Conservation (phyloP, 2,329 filamentous ascomycete species). For the Calonectria pseudoreteaudii region DNA sequence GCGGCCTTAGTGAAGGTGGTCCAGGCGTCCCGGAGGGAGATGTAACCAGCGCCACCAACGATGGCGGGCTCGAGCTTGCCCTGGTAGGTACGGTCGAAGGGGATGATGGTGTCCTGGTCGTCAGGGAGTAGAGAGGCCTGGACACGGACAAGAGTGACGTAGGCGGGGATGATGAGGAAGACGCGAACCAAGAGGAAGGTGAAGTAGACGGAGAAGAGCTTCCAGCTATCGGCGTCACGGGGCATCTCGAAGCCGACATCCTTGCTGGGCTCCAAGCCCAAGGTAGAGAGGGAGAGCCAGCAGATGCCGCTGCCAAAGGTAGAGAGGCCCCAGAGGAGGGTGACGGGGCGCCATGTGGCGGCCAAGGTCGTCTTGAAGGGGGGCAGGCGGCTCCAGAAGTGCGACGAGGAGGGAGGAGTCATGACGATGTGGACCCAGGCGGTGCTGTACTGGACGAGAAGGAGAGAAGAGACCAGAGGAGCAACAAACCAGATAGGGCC, state of each 20-base stretch:
- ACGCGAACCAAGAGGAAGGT: constrained; percentile 64
- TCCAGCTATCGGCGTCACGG: constrained; percentile 52
- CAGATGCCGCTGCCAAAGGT: constrained; percentile 63
- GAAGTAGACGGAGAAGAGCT: constrained; percentile 59
- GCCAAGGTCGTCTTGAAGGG: constrained; percentile 72
- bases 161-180: constrained; percentile 79
- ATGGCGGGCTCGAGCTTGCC: constrained; percentile 81
- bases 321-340: constrained; percentile 70
- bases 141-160: constrained; percentile 82
- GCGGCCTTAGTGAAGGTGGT: constrained; percentile 79
- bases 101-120: constrained; percentile 84
- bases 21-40: constrained; percentile 83
- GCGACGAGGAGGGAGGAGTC: constrained; percentile 71
- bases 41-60: constrained; percentile 77
- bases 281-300: constrained; percentile 52
- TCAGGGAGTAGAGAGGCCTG: constrained; percentile 89
- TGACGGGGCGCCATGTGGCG: constrained; percentile 76
- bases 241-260: constrained; percentile 51
- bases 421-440: constrained; percentile 91
- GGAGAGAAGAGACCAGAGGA: constrained; percentile 61
- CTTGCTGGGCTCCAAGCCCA: constrained; percentile 56
- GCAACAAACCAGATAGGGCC: constrained; percentile 56
- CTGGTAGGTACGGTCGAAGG: constrained; percentile 88
- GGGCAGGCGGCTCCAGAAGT: constrained; percentile 78
- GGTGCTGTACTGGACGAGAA: constrained; percentile 77